Base-by-base conservation (phyloP, 495 filamentous ascomycete species). In the Aspergillus biplanus region DNA sequence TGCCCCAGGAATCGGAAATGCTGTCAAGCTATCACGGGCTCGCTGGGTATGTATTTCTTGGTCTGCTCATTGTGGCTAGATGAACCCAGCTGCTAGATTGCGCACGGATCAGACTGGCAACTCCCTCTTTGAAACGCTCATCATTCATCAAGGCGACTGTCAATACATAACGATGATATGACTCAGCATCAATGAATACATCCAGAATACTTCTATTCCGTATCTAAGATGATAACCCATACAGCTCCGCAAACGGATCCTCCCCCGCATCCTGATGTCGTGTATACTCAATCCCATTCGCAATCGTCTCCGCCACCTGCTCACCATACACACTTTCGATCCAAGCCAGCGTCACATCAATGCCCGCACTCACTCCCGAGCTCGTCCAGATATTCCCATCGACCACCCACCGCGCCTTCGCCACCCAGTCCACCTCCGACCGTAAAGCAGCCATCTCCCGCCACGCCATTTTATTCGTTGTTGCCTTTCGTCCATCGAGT, bases 321-420 rank as follows among this genome's bases (percentile, higher is more conserved):
- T 33, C 21, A 21, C 65, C 65, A 58, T 49, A 67, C 7, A 58
- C 46, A 16, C 44, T 35, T 32, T 7, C 37, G n/a, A 64, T 47
- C 56, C 59, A 67, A 3, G 65, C 65, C 21, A 76, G 55, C 11
- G 65, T 84, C 44, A 83, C 78, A 78, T 92, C 89, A 15, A 89
- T 86, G 0, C 88, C 89, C 16, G 85, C 83, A 47, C 78, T 82
- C 0, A 89, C 73, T 1, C 86, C 88, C 1, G 86, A 84, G 0
- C 79, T 79, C 9, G 85, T 89, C 88, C 89, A 92, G 0, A 90
- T 65, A 65, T 89, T 87, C 18, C 87, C 88, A 73, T 89, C 87
- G 5, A 70, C 65, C 1, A 87, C 83, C 89, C 89, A 91, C 56
- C 89, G 72, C 21, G 89, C 89, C 33, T 73, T 72, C 4, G 80